Evolutionary conservation across 352 stramenopile species (phyloP), one percentile per base, ranked within the genome.

Genomic region (Poterioochromonas sp.): DNA sequence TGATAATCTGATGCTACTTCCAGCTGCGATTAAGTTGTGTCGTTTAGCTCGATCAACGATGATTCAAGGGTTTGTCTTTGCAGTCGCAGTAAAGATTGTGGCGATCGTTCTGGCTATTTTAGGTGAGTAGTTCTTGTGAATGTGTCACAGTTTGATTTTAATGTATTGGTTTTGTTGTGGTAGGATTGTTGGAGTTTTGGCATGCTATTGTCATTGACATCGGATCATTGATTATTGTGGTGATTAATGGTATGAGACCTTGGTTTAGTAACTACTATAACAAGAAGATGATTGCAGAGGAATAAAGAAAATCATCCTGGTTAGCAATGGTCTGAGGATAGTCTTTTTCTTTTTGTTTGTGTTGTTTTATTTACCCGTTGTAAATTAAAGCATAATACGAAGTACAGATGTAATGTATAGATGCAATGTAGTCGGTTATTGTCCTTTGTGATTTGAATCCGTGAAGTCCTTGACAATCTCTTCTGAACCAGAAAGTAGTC

Each of bases 1-100:
- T 44, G 32, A 78, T 49, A 78, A 78, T 39, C 34, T 78, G 8
- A 37, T 78, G 71, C 26, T 44, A 53, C n/a, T 78, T 34, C 71
- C 71, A 51, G 11, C 41, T 51, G 34, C 43, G 0, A 3, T 78
- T 26, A 22, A 3, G 18, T 39, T 78, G 15, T 63, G 47, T 39
- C 49, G 34, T 18, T 39, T 51, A 53, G 71, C 71, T 1, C 5
- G 12, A 18, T 8, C 2, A 47, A 34, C 12, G 8, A 78, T 78
- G 2, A 39, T 78, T 44, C 3, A 69, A 29, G 70, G 32, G 32
- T 69, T 29, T 35, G 3, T 68, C 20, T 32, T 78, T 47, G 47
- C 71, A n/a, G 70, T 78, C 29, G 47, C 26, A 34, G 29, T 78
- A 8, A 78, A 78, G 32, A 44, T 78, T 34, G 47, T 40, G 2